Base-by-base conservation (phyloP, 78 protist species). In the Capsaspora owczarzaki region DNA sequence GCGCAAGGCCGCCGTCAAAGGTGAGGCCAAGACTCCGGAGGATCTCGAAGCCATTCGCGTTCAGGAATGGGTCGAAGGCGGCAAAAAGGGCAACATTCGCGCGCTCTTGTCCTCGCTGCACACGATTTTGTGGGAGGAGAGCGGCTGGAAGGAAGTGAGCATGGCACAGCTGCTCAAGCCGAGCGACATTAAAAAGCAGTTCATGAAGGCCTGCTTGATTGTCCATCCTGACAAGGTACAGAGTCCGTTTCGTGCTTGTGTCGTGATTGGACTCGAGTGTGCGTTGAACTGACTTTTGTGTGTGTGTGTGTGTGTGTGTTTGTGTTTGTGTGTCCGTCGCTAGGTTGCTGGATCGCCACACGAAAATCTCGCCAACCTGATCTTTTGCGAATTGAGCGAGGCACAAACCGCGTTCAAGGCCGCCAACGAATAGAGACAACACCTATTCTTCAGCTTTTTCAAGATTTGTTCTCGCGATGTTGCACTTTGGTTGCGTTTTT, bases 141-240 rank as follows among this genome's bases (percentile, higher is more conserved):
- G 76, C 51, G 91, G 87, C 20, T 88, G 91, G 91, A 85, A 79
- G 47, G 77, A 79, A 47, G 44, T 77, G 25, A 53, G 51, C 31
- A 46, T 47, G 35, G 84, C 80, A 16, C 69, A 81, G 33, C 46
- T 88, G 49, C 41, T 88, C 22, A 70, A 86, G 29, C 83, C 86
- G 42, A 63, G 40, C 12, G 81, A 76, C 43, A 88, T 88, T 46
- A 80, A 80, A 40, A 82, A 80, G 68, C 49, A 61, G 53, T 88
- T 80, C 74, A 49, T 82, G 43, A 83, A 84, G 56, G 91, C 91
- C 1, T 78, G 81, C 51, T 74, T 83, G 49, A 79, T 84, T 0
- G 86, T 83, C 20, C 88, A 88, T 77, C 91, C 91, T 29, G 91
- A 88, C 82, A 88, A 88, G 84, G 87, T 83, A n/a, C n/a, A n/a